Evolutionary conservation across 2,329 filamentous ascomycete species (phyloP), one percentile per base, ranked within the genome.

Genomic region (Talaromyces sp.): DNA sequence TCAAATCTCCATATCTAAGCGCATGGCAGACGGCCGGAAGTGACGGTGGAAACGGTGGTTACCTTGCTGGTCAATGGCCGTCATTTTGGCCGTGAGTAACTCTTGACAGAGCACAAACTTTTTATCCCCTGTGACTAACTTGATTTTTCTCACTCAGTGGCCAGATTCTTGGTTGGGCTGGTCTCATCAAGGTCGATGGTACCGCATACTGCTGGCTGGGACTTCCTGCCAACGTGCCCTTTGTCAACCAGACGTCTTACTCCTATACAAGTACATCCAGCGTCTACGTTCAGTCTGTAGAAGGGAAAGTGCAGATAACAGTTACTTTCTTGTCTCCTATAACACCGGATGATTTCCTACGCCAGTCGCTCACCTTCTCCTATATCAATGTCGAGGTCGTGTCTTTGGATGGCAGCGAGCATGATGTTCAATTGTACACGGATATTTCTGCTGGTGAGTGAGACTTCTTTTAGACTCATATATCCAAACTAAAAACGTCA

Each of bases 1-100:
- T 92, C 45, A 85, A 84, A 61, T 87, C 85, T 9, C 89, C 89
- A 0, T 93, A 92, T 64, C 73, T 92, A 15, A 90, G 83, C 67
- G 82, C 84, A 13, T 90, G 87, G 86, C 77, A 87, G 41, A 74
- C 81, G 58, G 84, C 80, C 9, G 85, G 85, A 1, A 81, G 76
- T 28, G 78, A 84, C 68, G 83, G 81, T 21, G 81, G 82, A 9
- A 83, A 86, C 66, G 84, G 85, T 35, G 86, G 86, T 1, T 82
- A 87, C 60, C 78, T 91, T 31, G 81, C 87, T 0, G 87, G 87
- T 2, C 73, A 84, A 66, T 91, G 86, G 86, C 82, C 87, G 1
- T 78, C 75, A 1, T 89, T 89, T 64, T 91, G 86, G 84, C 78
- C 78, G 86, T 87, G 71, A 72, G 81, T 77, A 8, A 15, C 22